Base-by-base conservation (phyloP, 2,329 filamentous ascomycete genomes). In the Leptographium galeiforme region DNA sequence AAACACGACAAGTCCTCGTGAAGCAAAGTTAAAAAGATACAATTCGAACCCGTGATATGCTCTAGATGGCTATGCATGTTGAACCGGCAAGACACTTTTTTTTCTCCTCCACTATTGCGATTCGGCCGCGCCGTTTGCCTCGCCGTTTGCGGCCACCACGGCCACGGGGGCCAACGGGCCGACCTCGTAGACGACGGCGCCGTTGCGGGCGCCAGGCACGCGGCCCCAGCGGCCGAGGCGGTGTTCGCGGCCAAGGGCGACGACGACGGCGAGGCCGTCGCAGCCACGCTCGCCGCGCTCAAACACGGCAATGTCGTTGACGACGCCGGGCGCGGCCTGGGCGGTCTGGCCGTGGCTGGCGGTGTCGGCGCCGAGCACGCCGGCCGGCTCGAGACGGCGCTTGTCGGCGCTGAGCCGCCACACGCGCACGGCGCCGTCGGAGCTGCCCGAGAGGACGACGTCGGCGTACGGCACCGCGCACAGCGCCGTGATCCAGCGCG, bases 401-500 rank as follows among this genome's bases (percentile, higher is more conserved):
- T 90, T 93, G 66, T 96, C 91, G 44, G 87, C 81, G 52, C 82
- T 85, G 19, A 98, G 75, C 56, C 78, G 82, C 93, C 93, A 98
- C 6, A 84, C 84, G 50, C 91, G 77, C 55, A 98, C 76, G 67
- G 80, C 82, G 2, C 93, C 93, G 64, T 95, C 93, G 90, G 91
- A 98, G 68, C 89, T 95, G 36, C 91, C 93, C 59, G 84, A 94
- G 50, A 98, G 74, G 54, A 98, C 81, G 50, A 95, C 73, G 63
- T 98, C 89, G 6, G 89, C 91, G 66, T 90, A 96, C 0, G 93
- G 91, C 49, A 98, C 77, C 0, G 88, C 85, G 49, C 83, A 76
- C 45, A 98, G 73, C 7, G 91, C 90, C 1, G 93, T 98, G 66
- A 98, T 93, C 77, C 87, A 94, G 64, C 91, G 78, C 5, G 93